phyloP scores from a whole-genome alignment of 306 rosid species.

The Adenanthera pavonina region DNA sequence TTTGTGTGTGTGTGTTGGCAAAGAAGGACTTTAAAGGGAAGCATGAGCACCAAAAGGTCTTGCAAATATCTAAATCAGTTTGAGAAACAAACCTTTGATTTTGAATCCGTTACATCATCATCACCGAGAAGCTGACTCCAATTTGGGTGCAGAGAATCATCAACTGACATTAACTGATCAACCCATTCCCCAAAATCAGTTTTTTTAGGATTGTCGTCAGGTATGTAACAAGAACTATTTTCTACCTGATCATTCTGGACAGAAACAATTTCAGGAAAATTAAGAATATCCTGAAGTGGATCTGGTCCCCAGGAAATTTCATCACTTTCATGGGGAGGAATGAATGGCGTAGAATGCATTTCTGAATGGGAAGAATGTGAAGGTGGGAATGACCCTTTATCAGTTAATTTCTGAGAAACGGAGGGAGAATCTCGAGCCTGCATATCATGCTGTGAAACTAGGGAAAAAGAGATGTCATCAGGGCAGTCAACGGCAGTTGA shows the following conservation, averaged over 20 bases:
- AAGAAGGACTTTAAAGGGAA: background rate
- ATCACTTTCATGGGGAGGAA: conserved; percentile 50
- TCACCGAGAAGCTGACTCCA: conserved; percentile 75
- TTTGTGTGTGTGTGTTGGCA: background rate
- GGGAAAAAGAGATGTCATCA: conserved; percentile 37
- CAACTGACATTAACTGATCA: conserved; percentile 68
- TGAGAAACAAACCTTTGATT: conserved; percentile 60
- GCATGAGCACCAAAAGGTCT: background rate
- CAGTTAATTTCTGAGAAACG: conserved; percentile 51
- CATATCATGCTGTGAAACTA: conserved; percentile 50
- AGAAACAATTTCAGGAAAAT: conserved; percentile 58
- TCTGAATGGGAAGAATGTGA: conserved; percentile 26
- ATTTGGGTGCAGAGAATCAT: conserved; percentile 62
- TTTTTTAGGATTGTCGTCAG: conserved; percentile 57
- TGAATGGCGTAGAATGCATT: conserved; percentile 48
- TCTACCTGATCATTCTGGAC: conserved; percentile 64
- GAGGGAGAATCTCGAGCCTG: conserved; percentile 51
- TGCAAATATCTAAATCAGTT: conserved; percentile 33
- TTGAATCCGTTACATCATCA: conserved; percentile 56
- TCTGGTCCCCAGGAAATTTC: conserved; percentile 71
- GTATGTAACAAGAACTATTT: conserved; percentile 47
- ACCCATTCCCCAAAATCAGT: conserved; percentile 77
- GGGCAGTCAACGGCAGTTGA: conserved; percentile 54
- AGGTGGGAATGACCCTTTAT: conserved; percentile 29
- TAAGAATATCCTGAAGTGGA: conserved; percentile 61